Evolutionary conservation across 208 protist genomes (phyloP), one percentile per base, ranked within the genome.

Genomic region (Wallacemonas rigidus): DNA sequence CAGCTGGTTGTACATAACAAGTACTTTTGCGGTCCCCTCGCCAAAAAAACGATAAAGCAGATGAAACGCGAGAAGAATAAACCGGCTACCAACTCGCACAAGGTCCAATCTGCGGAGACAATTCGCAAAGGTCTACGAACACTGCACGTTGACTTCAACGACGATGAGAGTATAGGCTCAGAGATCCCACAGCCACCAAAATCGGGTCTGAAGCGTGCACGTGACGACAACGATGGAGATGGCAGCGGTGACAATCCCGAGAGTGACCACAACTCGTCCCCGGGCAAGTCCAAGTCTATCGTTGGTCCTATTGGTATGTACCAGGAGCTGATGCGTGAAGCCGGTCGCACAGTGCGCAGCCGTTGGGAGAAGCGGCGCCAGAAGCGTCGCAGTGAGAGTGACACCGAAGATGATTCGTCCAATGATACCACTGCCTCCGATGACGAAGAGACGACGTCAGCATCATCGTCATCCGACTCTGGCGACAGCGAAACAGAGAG

Each of bases 21-120:
- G 61, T 98, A 97, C 80, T 98, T 97, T 73, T 98, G 96, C 79
- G 95, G 95, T 3, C 95, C 94, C 11, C 73, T 82, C 2, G 94
- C 95, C 3, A 86, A 84, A 69, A 90, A 92, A 61, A 97, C 89
- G 1, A 55, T 71, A 57, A 94, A 96, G 77, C 96, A 94, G 77
- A 15, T 69, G 69, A 94, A 96, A 75, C 80, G 90, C 7, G 92
- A 98, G 81, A 95, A 91, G 74, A 60, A 76, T 64, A 55, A 77
- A 67, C 11, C 75, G 69, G 39, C 72, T 35, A 38, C 12, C 17
- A 72, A 54, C 44, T 76, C 47, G 72, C 76, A 72, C 3, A 83
- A 83, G 50, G 75, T 92, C 54, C 89, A 94, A 71, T 89, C 87
- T 7, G 72, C 81, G 43, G 75, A 83, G 74, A 95, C 90, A 17